phyloP scores from a whole-genome alignment of 768 basidiomycete genomes.

The Nevesoporus exiguus region DNA sequence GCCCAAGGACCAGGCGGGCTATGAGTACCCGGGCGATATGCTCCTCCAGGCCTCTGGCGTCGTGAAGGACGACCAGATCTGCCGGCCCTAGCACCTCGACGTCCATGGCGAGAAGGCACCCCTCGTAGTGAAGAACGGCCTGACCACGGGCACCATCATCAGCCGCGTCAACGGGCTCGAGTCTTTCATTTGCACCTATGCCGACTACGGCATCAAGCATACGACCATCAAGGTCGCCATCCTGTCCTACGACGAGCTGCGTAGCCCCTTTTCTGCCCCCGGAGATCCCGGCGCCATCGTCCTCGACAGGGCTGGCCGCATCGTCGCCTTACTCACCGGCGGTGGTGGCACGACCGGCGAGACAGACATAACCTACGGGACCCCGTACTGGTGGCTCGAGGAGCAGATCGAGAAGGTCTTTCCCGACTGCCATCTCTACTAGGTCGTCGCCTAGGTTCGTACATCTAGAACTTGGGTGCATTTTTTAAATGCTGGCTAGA shows the following conservation, averaged over 20 bases:
- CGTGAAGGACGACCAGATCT: background rate
- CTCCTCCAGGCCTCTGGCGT: background rate
- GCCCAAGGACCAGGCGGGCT: background rate
- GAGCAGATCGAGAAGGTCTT: background rate
- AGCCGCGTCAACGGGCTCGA: background rate
- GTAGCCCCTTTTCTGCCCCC: background rate
- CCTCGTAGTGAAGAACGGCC: background rate
- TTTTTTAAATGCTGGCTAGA: too few relatives aligned
- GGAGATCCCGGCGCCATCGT: background rate
- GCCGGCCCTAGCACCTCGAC: background rate
- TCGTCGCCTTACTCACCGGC: background rate
- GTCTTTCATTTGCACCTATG: background rate
- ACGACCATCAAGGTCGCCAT: constrained; percentile 1
- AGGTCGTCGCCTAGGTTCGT: background rate
- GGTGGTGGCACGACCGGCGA: background rate
- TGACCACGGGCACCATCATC: background rate
- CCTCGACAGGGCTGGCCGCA: background rate
- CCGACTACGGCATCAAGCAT: background rate
- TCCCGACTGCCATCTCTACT: background rate
- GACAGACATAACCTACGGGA: background rate
- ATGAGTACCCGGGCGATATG: background rate
- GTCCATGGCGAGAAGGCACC: background rate
- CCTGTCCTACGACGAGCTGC: background rate
- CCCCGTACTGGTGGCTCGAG: background rate
- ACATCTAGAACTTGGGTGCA: too few relatives aligned